Evolutionary conservation across 2,329 filamentous ascomycete genomes (phyloP).

Genomic region (Arthrobotrys musiformis): DNA sequence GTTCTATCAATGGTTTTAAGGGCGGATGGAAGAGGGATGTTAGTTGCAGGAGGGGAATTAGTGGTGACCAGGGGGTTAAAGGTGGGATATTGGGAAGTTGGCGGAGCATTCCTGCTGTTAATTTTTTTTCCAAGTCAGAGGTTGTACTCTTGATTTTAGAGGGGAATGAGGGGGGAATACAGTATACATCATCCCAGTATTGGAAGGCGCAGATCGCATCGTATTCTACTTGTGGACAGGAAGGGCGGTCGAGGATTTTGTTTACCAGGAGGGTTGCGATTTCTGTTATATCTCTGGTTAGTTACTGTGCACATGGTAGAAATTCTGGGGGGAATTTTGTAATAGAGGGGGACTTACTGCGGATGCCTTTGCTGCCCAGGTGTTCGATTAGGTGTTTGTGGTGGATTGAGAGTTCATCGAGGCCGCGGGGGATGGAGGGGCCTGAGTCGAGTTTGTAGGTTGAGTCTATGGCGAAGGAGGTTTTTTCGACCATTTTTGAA

Average conservation of each 20-base stretch:
- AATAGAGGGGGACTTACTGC: conserved; percentile 18
- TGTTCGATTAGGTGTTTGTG: conserved; percentile 29
- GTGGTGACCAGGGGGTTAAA: conserved; percentile 35
- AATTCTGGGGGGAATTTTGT: neutral
- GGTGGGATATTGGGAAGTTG: conserved; percentile 34
- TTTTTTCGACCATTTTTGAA: conserved; percentile 34
- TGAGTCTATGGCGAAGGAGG: conserved; percentile 10
- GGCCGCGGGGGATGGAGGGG: conserved; percentile 12
- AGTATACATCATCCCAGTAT: conserved; percentile 47
- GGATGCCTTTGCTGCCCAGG: conserved; percentile 26
- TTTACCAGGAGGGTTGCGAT: conserved; percentile 42
- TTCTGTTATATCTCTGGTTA: conserved; percentile 3
- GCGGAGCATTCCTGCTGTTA: conserved; percentile 39
- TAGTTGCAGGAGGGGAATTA: conserved; percentile 39
- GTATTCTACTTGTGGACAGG: conserved; percentile 19
- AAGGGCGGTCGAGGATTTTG: conserved; percentile 29
- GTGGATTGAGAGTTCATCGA: conserved; percentile 36
- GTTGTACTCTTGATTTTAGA: neutral
- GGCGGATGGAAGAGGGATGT: conserved; percentile 34
- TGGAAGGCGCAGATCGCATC: conserved; percentile 33
- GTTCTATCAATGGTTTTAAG: neutral
- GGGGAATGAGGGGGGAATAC: neutral
- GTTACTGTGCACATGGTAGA: too few relatives aligned
- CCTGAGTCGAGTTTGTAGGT: conserved; percentile 1
- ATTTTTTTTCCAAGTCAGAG: neutral